Percentiles rank a stretch among this genome's conserved stretches.
phyloP scores from a whole-genome alignment of 1,284 basidiomycete genomes.

The Gomphus sp. region DNA sequence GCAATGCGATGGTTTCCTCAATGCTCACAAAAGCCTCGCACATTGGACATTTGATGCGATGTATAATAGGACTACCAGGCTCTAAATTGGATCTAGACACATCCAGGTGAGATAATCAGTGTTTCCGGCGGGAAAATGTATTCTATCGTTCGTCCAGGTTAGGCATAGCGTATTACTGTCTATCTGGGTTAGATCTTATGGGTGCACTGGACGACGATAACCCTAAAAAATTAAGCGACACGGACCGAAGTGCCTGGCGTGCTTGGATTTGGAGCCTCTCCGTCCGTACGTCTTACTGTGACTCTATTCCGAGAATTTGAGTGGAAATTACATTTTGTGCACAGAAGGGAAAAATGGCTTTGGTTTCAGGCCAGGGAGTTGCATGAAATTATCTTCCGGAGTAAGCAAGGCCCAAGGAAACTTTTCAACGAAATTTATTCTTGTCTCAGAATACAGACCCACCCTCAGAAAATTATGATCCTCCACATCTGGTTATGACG shows the following conservation, averaged over 20 bases:
- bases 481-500: conserved; percentile 85
- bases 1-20: background rate
- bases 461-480: conserved; percentile 36
- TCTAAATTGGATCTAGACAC: conserved; percentile 49
- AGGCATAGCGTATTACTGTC: conserved; percentile 77
- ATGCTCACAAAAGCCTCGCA: conserved; percentile 34
- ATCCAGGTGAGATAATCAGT: conserved; percentile 34
- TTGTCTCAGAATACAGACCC: background rate
- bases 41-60: conserved; percentile 45
- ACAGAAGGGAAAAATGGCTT: conserved; percentile 47
- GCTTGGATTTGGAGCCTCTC: conserved; percentile 89
- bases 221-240: conserved; percentile 28
- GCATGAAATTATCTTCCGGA: conserved; percentile 29
- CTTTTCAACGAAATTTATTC: background rate
- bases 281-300: conserved; percentile 33
- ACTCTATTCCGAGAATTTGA: background rate
- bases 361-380: conserved; percentile 73
- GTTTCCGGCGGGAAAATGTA: background rate
- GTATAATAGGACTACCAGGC: conserved; percentile 43
- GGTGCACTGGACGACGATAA: conserved; percentile 32
- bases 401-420: conserved; percentile 6
- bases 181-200: conserved; percentile 71
- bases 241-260: conserved; percentile 56
- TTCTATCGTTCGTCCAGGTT: conserved; percentile 37
- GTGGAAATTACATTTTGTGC: background rate